These are phyloP conservation scores for Malassezia brasiliensis DNA, from an alignment of 1,284 basidiomycete species.

Conservation along the genomic window DNA sequence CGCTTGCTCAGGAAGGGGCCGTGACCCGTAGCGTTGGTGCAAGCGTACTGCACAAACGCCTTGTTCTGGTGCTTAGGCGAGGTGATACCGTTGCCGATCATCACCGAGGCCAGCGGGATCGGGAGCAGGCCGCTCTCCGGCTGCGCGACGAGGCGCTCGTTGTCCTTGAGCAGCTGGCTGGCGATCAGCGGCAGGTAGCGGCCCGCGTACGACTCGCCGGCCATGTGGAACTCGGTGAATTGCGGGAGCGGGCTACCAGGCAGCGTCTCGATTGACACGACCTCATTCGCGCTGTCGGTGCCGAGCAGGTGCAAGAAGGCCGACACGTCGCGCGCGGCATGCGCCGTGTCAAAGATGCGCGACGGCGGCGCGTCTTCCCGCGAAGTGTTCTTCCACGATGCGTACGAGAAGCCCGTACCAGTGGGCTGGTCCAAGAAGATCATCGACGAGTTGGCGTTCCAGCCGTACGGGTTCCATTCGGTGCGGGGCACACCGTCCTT, in stretches of 20 bases:
- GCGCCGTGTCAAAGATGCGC: constrained; percentile 29
- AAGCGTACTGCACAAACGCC: constrained; percentile 41
- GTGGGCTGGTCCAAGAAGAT: constrained; percentile 46
- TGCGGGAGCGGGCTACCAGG: constrained; percentile 10
- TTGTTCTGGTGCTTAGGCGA: constrained; percentile 37
- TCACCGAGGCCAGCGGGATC: constrained; percentile 30
- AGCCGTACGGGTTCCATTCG: constrained; percentile 35
- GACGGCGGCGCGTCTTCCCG: constrained; percentile 29
- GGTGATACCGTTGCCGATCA: constrained; percentile 48
- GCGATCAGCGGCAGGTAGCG: constrained; percentile 41
- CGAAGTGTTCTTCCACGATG: constrained; percentile 38
- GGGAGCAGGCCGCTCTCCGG: constrained; percentile 35
- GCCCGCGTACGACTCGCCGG: constrained; percentile 44
- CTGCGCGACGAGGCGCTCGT: constrained; percentile 27
- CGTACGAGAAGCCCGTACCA: constrained; percentile 43
- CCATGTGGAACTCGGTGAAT: constrained; percentile 32
- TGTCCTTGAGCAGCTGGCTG: constrained; percentile 38
- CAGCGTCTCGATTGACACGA: background rate
- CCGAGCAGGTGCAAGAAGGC: constrained; percentile 44
- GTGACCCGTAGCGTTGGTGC: constrained; percentile 29
- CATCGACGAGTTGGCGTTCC: constrained; percentile 41
- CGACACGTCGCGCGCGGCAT: constrained; percentile 36
- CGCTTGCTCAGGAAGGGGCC: constrained; percentile 28
- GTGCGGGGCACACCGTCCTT: constrained; percentile 23
- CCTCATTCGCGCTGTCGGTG: constrained; percentile 24